phyloP scores from a whole-genome alignment of 495 filamentous ascomycete genomes.

The Aspergillus indologenus region DNA sequence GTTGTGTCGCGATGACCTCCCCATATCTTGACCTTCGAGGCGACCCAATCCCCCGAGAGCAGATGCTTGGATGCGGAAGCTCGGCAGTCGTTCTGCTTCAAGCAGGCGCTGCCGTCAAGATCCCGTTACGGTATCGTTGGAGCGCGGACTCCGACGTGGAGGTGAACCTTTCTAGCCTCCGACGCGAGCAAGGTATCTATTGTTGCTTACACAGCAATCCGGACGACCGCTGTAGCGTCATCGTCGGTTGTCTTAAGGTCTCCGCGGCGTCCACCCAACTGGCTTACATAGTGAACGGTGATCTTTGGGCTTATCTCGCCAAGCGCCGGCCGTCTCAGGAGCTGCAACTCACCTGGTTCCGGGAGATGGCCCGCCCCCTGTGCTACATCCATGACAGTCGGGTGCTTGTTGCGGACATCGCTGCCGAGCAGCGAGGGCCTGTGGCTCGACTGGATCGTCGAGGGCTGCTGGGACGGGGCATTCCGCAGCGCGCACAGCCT shows the following conservation, averaged over 20 bases:
- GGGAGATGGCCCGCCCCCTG: slow-evolving; percentile 28
- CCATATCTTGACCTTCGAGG: slow-evolving; percentile 17
- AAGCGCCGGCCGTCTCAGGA: slow-evolving; percentile 15
- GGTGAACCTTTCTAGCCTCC: slow-evolving; percentile 19
- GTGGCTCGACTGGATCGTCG: slow-evolving; percentile 30
- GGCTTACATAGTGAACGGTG: slow-evolving; percentile 25
- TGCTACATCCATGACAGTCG: slow-evolving; percentile 24
- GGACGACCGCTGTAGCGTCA: no score
- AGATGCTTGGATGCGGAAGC: slow-evolving; percentile 20
- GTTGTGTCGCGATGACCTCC: no score
- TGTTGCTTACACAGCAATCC: slow-evolving; percentile 15
- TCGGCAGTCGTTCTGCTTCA: slow-evolving; percentile 23
- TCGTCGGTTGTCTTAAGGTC: slow-evolving; percentile 22
- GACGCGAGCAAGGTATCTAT: slow-evolving; percentile 29
- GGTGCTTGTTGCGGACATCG: slow-evolving; percentile 32
- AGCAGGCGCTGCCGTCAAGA: slow-evolving; percentile 23
- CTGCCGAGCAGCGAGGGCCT: slow-evolving; percentile 26
- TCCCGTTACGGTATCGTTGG: slow-evolving; percentile 20
- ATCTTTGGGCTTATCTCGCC: slow-evolving; percentile 25
- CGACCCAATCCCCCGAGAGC: slow-evolving; percentile 14
- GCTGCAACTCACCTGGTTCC: slow-evolving; percentile 28
- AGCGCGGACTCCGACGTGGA: slow-evolving; percentile 21
- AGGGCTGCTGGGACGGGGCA: slow-evolving; percentile 28
- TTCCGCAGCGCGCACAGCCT: slow-evolving; percentile 25
- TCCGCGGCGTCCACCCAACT: slow-evolving; percentile 23